Evolutionary conservation across 768 basidiomycete species (phyloP).

Genomic region (Rhizopogon vinicolor): DNA sequence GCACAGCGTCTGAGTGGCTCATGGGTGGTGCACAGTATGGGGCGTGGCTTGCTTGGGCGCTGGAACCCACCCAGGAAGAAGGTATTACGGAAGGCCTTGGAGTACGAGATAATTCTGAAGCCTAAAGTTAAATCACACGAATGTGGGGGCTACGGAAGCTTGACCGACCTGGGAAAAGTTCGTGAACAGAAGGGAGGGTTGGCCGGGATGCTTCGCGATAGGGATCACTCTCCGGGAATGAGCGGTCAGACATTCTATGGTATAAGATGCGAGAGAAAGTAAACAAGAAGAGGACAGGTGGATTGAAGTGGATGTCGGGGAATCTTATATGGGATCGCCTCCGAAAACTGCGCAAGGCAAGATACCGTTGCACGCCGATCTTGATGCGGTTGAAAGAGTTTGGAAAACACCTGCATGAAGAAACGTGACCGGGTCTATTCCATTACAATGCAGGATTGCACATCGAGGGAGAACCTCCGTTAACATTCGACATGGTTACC

Average conservation of each 20-base stretch:
- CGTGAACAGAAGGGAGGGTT: constrained; percentile 68
- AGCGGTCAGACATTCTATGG: constrained; percentile 26
- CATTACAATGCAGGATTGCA: constrained; percentile 18
- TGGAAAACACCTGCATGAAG: constrained; percentile 20
- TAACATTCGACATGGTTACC: constrained; percentile 23
- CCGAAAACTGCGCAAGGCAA: background rate
- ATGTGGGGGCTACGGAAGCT: background rate
- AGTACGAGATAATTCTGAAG: constrained; percentile 39
- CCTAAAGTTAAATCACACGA: constrained; percentile 1
- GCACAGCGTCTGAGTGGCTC: constrained; percentile 18
- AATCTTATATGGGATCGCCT: constrained; percentile 3
- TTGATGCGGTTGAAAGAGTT: constrained; percentile 14
- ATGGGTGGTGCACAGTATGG: constrained; percentile 19
- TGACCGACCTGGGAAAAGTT: constrained; percentile 55
- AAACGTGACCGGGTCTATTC: constrained; percentile 18
- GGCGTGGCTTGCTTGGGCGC: constrained; percentile 29
- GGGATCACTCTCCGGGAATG: constrained; percentile 18
- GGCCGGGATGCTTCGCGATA: constrained; percentile 36
- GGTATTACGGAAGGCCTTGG: constrained; percentile 33
- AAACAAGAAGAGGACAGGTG: constrained; percentile 7
- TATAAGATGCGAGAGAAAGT: constrained; percentile 16
- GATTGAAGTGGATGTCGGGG: constrained; percentile 3
- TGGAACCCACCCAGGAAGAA: constrained; percentile 43
- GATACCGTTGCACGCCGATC: constrained; percentile 20
- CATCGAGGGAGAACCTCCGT: constrained; percentile 8